Conservation (phyloP, 805 yeast genomes). For the Starmerella khaoyaiensis region DNA sequence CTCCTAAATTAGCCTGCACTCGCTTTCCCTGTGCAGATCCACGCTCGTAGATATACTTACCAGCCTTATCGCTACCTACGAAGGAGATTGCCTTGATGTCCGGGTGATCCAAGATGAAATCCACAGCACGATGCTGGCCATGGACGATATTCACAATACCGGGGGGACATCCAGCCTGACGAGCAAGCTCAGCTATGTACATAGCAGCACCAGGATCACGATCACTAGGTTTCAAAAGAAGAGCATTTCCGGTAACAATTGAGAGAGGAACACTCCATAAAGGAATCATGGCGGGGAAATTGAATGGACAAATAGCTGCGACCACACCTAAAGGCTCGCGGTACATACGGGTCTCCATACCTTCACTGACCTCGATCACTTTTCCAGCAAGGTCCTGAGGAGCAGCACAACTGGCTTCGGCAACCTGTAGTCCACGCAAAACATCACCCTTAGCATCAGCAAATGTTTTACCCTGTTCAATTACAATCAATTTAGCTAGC, state of each 20-base stretch:
- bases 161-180: slow-evolving; percentile 62
- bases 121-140: slow-evolving; percentile 61
- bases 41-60: slow-evolving; percentile 53
- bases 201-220: slow-evolving; percentile 73
- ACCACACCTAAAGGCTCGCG: slow-evolving; percentile 61
- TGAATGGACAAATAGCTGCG: slow-evolving; percentile 68
- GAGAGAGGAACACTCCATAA: slow-evolving; percentile 53
- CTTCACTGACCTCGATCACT: slow-evolving; percentile 52
- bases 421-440: slow-evolving; percentile 63
- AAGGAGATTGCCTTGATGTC: slow-evolving; percentile 65
- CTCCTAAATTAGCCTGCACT: slow-evolving; percentile 67
- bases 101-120: slow-evolving; percentile 56
- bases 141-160: slow-evolving; percentile 63
- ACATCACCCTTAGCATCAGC: slow-evolving; percentile 67
- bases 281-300: slow-evolving; percentile 77
- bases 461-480: slow-evolving; percentile 67
- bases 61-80: slow-evolving; percentile 71
- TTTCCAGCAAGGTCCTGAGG: slow-evolving; percentile 50
- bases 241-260: slow-evolving; percentile 60
- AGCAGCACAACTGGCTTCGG: slow-evolving; percentile 58
- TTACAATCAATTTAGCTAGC: slow-evolving; percentile 48
- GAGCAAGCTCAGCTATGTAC: slow-evolving; percentile 56
- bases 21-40: slow-evolving; percentile 60
- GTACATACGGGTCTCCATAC: slow-evolving; percentile 67
- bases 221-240: slow-evolving; percentile 58